Base-by-base conservation (phyloP, 495 filamentous ascomycete genomes). In the Podospora anserina region DNA sequence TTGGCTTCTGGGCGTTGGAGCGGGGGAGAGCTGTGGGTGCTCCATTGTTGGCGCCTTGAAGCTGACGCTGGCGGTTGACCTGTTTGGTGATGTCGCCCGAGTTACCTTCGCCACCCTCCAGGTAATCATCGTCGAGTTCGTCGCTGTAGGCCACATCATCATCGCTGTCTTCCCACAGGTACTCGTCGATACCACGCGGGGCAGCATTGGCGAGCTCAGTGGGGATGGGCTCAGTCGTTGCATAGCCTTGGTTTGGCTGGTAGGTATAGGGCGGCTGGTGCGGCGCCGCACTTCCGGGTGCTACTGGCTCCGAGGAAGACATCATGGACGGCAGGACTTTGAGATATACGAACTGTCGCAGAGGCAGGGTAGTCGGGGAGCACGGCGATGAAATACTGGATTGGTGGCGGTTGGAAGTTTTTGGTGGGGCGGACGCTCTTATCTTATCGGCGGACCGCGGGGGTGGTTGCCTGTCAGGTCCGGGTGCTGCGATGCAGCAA, bases 51-150 rank as follows among this genome's bases (percentile, higher is more conserved):
- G 79, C 30, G 66, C n/a, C 61, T 70, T 87, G 83, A 65, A 81
- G 81, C 74, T 77, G 88, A 78, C 88, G 84, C 75, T 95, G 92
- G 66, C 94, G 92, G 77, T 97, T 99, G 82, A 97, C 97, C 28
- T 88, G 87, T 79, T 97, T 96, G 54, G 93, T 92, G 56, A 93
- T 86, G 76, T 97, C 91, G 49, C 83, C 79, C 66, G 91, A 87
- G 1, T 87, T 86, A 59, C 84, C 82, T 53, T 87, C 84, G n/a
- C 86, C 81, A 23, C 87, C 82, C 2, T 89, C 88, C 3, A 82
- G 71, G 23, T 80, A 80, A 58, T 79, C 78, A 20, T 64, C 72
- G 61, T 61, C 69, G 56, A 73, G 64, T n/a, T 28, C 61, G 44
- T 88, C 88, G 15, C 84, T 80, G 13, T 81, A 75, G 27, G 79